Evolutionary conservation across 2,329 filamentous ascomycete species (phyloP), one percentile per base, ranked within the genome.

Genomic region (Fusarium buxicola): DNA sequence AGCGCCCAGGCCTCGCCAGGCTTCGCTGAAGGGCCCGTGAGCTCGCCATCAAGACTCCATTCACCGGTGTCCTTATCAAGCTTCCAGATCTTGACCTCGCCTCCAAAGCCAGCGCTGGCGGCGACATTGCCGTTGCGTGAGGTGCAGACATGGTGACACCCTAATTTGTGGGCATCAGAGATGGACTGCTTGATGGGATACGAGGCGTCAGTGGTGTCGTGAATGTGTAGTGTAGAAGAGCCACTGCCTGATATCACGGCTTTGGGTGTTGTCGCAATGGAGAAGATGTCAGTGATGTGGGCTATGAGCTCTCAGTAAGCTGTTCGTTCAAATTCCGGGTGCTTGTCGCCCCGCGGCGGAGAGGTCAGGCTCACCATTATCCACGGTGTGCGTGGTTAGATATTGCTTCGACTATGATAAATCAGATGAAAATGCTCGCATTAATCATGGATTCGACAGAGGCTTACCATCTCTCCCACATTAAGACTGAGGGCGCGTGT

Each of bases 341-440:
- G 43, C 36, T 60, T 30, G 31, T 58, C 47, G 24, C 39, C 58
- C 50, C 49, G 53, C 70, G 53, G 69, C 75, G 63, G 74, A 68
- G 60, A 75, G 74, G 72, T 74, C 35, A 48, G 50, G 73, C 81
- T 75, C 76, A 92, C 92, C 93, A 81, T 93, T 86, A 75, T 96
- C 91, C 76, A 97, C 87, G 38, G 93, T 94, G 77, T 97, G 92
- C 68, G 91, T 90, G 72, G 94, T 96, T 63, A 99, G 86, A 76
- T 97, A 99, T 89, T 98, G 95, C 82, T 98, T 98, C 53, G 95
- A 99, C 95, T 97, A 58, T 56, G 15, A 21, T 8, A 43, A 43
- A 40, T 61, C 46, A 63, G 55, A 40, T 38, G 16, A 12, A 35
- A n/a, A 39, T 25, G 5, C 11, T 12, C 2, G 8, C 10, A n/a